A percentile compares a stretch with the other conserved stretches of the same genome.
Evolutionary conservation across 495 filamentous ascomycete species (phyloP).

Genomic region (Tuber umbilicatum): DNA sequence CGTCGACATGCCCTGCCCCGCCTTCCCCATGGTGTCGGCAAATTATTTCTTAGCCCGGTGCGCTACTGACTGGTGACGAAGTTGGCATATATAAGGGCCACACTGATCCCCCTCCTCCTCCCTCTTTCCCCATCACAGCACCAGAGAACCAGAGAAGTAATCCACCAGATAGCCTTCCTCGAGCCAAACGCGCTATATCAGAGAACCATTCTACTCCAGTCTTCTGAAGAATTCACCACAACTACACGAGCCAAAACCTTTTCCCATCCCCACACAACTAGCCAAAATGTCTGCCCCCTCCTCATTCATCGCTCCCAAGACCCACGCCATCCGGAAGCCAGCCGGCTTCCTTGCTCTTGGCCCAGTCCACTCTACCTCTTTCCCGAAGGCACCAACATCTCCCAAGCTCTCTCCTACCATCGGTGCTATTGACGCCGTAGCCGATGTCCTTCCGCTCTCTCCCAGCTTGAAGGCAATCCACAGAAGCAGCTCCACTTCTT

Average conservation of each 20-base stretch:
- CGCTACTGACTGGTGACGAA: slow-evolving; percentile 10
- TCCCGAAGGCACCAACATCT: slow-evolving; percentile 38
- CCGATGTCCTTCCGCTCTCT: slow-evolving; percentile 24
- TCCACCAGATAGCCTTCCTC: slow-evolving; percentile 10
- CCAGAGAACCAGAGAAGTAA: slow-evolving; percentile 21
- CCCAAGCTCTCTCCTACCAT: slow-evolving; percentile 23
- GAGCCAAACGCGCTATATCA: slow-evolving; percentile 6
- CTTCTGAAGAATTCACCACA: slow-evolving; percentile 12
- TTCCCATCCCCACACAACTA: slow-evolving; percentile 5
- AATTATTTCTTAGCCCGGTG: slow-evolving; percentile 24
- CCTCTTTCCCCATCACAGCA: slow-evolving; percentile 20
- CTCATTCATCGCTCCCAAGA: slow-evolving; percentile 11
- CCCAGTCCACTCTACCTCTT: slow-evolving; percentile 38
- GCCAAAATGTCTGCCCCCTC: slow-evolving; percentile 29
- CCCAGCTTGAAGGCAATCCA: slow-evolving; percentile 20
- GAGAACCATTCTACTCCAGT: slow-evolving; percentile 5
- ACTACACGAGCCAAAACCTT: slow-evolving; percentile 10
- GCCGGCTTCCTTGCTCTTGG: slow-evolving; percentile 38
- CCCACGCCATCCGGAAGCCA: slow-evolving; percentile 34
- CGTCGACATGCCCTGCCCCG: slow-evolving; percentile 4
- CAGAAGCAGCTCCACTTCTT: slow-evolving; percentile 37
- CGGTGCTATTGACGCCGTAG: slow-evolving; percentile 8
- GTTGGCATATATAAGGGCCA: slow-evolving; percentile 31
- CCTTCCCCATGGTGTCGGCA: neutral
- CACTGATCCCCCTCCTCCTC: slow-evolving; percentile 12